Conservation (phyloP, 768 basidiomycete species). For the Agaricus bisporus region DNA sequence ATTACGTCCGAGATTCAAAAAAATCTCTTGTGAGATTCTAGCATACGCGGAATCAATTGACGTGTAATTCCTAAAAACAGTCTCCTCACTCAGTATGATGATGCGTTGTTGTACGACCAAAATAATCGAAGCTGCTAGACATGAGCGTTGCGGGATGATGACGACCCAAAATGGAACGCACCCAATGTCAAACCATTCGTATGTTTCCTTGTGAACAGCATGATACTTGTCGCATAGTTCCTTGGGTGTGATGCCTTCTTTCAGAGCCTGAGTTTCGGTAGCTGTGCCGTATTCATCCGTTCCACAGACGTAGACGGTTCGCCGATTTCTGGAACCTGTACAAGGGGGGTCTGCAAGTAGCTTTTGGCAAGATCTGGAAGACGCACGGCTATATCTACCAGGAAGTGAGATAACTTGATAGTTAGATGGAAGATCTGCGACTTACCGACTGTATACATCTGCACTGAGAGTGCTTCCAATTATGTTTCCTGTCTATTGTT, state of each 20-base stretch:
- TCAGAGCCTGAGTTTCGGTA: constrained; percentile 94
- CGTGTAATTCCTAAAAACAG: not conserved
- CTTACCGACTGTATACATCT: constrained; percentile 91
- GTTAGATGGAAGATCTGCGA: not conserved
- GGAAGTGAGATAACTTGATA: not conserved
- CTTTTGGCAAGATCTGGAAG: not conserved
- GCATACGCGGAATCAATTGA: not conserved
- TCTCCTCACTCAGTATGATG: constrained; percentile 75
- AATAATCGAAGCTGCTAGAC: constrained; percentile 77
- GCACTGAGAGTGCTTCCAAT: constrained; percentile 96
- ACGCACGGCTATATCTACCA: constrained; percentile 56
- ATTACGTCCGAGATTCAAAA: constrained; percentile 75
- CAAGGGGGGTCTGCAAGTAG: not conserved
- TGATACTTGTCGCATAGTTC: constrained; percentile 91
- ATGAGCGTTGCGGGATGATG: constrained; percentile 7
- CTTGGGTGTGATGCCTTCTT: constrained; percentile 74
- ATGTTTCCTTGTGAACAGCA: constrained; percentile 83
- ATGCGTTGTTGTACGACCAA: constrained; percentile 90
- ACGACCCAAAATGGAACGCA: constrained; percentile 23
- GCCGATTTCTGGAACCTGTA: constrained; percentile 71
- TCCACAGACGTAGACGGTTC: constrained; percentile 92
- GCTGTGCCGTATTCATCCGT: constrained; percentile 99
- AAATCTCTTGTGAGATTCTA: constrained; percentile 90
- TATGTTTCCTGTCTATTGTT: constrained; percentile 57
- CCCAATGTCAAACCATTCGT: constrained; percentile 98